A percentile compares a stretch with the other conserved stretches of the same genome.
phyloP scores from a whole-genome alignment of 1,284 basidiomycete genomes.

The Porogramme epimiltina region DNA sequence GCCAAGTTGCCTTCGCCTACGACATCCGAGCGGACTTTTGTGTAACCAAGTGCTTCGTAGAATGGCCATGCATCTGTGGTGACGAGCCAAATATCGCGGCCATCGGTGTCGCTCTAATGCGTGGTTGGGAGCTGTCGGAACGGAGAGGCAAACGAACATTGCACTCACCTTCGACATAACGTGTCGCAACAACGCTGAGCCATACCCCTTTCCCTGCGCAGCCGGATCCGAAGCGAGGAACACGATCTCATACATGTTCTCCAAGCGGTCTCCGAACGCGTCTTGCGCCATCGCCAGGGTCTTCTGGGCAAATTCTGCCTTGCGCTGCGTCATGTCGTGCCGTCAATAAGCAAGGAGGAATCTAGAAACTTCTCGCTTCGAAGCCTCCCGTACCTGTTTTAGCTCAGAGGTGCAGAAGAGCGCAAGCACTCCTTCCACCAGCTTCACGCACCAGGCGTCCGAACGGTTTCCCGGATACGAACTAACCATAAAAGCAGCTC shows the following conservation, averaged over 20 bases:
- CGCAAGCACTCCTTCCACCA: too few relatives aligned
- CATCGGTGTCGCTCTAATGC: conserved; percentile 2
- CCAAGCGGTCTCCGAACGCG: conserved; percentile 11
- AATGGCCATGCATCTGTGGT: conserved; percentile 10
- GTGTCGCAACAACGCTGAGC: conserved; percentile 8
- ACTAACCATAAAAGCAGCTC: too few relatives aligned
- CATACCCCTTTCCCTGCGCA: conserved; percentile 12
- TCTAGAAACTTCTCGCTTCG: too few relatives aligned
- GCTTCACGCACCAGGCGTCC: too few relatives aligned
- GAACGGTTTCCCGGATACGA: too few relatives aligned
- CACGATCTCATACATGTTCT: conserved; percentile 13
- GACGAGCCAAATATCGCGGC: conserved; percentile 13
- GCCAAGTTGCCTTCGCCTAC: conserved; percentile 3
- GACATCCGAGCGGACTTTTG: background rate
- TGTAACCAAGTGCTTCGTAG: conserved; percentile 12
- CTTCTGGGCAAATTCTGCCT: conserved; percentile 6
- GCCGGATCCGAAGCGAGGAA: conserved; percentile 10
- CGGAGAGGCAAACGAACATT: too few relatives aligned
- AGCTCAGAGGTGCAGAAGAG: too few relatives aligned
- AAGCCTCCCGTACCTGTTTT: too few relatives aligned
- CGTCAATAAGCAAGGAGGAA: too few relatives aligned
- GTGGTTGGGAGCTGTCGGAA: background rate
- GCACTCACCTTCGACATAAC: conserved; percentile 7
- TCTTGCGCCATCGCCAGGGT: background rate
- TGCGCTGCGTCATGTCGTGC: conserved; percentile 5